Evolutionary conservation across 306 rosid genomes (phyloP).

Genomic region (Quercus parvula): DNA sequence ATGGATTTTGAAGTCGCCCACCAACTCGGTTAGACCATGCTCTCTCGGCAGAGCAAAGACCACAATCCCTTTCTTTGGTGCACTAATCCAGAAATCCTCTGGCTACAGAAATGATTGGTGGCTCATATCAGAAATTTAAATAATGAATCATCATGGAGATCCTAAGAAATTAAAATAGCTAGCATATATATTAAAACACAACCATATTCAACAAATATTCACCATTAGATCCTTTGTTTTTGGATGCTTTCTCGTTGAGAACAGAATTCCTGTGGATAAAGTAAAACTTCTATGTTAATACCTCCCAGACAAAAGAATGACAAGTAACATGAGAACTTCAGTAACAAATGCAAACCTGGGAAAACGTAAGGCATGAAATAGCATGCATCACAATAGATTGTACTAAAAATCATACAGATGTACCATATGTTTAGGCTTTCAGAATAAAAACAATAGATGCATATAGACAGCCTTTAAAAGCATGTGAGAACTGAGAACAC

Average conservation of each 20-base stretch:
- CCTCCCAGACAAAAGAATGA: neutral
- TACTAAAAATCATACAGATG: neutral
- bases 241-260: slow-evolving; percentile 73
- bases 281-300: neutral
- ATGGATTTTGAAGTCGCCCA: slow-evolving; percentile 94
- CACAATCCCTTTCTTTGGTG: slow-evolving; percentile 96
- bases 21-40: slow-evolving; percentile 88
- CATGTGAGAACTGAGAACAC: neutral
- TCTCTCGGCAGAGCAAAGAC: slow-evolving; percentile 97
- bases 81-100: slow-evolving; percentile 91
- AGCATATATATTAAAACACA: neutral
- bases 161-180: neutral
- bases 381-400: neutral
- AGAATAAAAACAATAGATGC: neutral
- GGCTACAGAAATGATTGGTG: slow-evolving; percentile 52
- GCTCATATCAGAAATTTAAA: slow-evolving; percentile 16
- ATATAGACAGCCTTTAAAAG: neutral
- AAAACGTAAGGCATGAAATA: neutral
- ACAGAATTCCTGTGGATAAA: slow-evolving; percentile 65
- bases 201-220: slow-evolving; percentile 20
- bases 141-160: slow-evolving; percentile 6
- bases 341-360: neutral
- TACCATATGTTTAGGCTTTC: neutral
- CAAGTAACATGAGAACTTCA: neutral
- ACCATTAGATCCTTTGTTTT: slow-evolving; percentile 86